Base-by-base conservation (phyloP, 2,329 filamentous ascomycete genomes). In the Coniella vitis region DNA sequence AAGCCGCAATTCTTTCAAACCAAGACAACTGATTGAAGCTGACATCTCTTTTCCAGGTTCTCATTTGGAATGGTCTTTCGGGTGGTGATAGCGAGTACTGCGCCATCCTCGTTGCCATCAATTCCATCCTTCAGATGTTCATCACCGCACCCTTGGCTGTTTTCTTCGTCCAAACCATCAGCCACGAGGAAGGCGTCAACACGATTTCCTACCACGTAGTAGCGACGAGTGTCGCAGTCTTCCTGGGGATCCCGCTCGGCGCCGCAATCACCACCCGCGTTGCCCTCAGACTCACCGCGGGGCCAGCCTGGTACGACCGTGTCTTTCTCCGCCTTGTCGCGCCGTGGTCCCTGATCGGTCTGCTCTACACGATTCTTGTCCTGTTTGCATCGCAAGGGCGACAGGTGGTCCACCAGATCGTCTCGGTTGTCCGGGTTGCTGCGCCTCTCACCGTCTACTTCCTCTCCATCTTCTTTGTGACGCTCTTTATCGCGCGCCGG, bases 381-480 rank as follows among this genome's bases (percentile, higher is more conserved):
- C 74, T 95, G 2, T 95, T 95, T 62, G 89, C 86, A 0, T 87
- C 84, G 1, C 89, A 95, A 61, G 88, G 89, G 3, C 68, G 69
- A 19, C 81, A 83, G 43, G 87, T 93, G 1, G 84, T 91, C 1
- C 79, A 87, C 56, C 88, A 95, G 65, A 87, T 95, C 52, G 85
- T 90, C 0, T 85, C 86, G 0, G 89, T 95, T 0, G 69, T 93
- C 4, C 76, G 90, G 1, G 88, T 95, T 1, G 83, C 85, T 0
- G 87, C 88, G 0, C 90, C 90, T 0, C 68, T 95, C 36, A 61
- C 94, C 1, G 81, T 94, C 0, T 95, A 95, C 61, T 95, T 95
- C 59, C 58, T 80, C 1, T 65, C 84, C 52, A 78, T 93, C 48
- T 95, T 95, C 69, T 79, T 81, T 41, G 58, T 72, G 2, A 93